A percentile compares a stretch with the other conserved stretches of the same genome.
Conservation (phyloP, 2,329 filamentous ascomycete genomes). For the Curvularia hawaiiensis region DNA sequence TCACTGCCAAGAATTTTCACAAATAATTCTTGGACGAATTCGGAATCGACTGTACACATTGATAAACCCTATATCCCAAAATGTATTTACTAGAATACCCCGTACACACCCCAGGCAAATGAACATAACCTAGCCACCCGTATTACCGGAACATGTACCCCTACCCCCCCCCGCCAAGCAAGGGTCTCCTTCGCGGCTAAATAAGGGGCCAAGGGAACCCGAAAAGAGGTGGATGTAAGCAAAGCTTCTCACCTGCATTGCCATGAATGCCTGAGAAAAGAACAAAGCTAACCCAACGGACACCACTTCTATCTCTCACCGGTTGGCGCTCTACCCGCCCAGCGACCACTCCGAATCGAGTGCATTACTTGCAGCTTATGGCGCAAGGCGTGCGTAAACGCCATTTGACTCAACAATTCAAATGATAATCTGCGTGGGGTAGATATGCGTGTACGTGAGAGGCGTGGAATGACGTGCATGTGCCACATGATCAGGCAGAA, state of each 20-base stretch:
- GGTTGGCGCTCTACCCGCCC: not conserved
- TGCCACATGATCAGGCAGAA: not conserved
- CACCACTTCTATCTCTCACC: not conserved
- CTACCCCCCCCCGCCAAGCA: too few species aligned
- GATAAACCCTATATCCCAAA: not conserved
- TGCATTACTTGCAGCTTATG: not conserved
- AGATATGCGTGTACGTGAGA: not conserved
- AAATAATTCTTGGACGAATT: not conserved
- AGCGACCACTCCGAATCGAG: not conserved
- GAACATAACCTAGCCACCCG: conserved; percentile 57
- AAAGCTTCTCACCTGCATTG: not conserved
- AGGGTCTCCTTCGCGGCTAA: not conserved
- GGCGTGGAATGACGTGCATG: not conserved
- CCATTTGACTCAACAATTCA: not conserved
- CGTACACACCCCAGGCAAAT: conserved; percentile 39
- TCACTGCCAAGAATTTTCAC: not conserved
- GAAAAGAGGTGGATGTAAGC: conserved; percentile 48
- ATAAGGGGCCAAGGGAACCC: conserved; percentile 37
- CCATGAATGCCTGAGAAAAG: conserved; percentile 28
- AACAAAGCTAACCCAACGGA: not conserved
- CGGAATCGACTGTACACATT: not conserved
- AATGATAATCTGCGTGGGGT: not conserved
- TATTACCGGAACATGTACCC: conserved; percentile 60
- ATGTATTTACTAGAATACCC: not conserved
- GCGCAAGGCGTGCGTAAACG: not conserved